Percentiles rank a stretch among this genome's conserved stretches.
Evolutionary conservation across 2,329 filamentous ascomycete genomes (phyloP).

Genomic region (Colletotrichum costaricense): DNA sequence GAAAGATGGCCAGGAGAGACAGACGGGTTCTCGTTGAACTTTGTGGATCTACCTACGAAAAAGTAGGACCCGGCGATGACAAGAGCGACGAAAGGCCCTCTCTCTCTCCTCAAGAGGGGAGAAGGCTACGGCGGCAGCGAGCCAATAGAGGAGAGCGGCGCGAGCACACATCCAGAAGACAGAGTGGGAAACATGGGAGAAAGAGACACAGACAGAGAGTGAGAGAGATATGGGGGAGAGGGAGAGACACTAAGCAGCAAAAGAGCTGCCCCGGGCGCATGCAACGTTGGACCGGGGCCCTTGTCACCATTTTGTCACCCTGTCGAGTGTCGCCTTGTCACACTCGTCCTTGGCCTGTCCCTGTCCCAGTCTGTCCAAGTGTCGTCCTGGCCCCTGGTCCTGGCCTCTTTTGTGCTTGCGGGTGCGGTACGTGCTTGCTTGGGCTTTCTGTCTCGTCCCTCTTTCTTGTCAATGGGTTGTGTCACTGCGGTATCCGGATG

Average conservation of each 20-base stretch:
- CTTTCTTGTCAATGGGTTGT: background rate
- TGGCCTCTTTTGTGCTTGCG: background rate
- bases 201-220: background rate
- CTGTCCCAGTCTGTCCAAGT: background rate
- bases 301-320: slow-evolving; percentile 10
- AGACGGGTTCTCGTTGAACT: background rate
- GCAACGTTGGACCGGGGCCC: slow-evolving; percentile 33
- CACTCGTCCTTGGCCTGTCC: slow-evolving; percentile 8
- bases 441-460: background rate
- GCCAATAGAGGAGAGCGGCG: slow-evolving; percentile 25
- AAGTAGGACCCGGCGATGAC: background rate
- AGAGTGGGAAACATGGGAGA: background rate
- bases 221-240: background rate
- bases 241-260: background rate
- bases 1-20: background rate
- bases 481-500: background rate
- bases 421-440: background rate
- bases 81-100: background rate
- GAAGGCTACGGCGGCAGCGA: slow-evolving; percentile 15
- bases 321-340: slow-evolving; percentile 5
- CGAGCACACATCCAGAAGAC: slow-evolving; percentile 11
- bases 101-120: background rate
- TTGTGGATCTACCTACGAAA: background rate
- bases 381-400: background rate
- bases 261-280: slow-evolving; percentile 29